phyloP scores from a whole-genome alignment of 106 monocot genomes.

The Dioscorea dumetorum region DNA sequence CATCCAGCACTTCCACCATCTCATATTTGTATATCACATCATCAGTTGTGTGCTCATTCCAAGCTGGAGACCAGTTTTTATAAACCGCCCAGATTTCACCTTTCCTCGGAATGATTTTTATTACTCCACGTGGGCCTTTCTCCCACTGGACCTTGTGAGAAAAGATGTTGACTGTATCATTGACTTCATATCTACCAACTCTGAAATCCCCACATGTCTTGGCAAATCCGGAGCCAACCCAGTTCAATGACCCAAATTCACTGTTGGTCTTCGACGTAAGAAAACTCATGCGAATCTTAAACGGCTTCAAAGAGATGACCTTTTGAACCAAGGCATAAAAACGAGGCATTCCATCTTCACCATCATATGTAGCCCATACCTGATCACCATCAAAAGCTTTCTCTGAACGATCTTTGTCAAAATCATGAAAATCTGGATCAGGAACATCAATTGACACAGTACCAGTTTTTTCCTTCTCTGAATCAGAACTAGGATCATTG shows the following conservation, averaged over 20 bases:
- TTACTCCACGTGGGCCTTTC: conserved; percentile 37
- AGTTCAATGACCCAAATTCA: conserved; percentile 48
- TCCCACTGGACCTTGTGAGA: conserved; percentile 52
- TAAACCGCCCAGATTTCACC: conserved; percentile 63
- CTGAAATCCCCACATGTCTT: conserved; percentile 59
- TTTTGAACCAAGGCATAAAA: conserved; percentile 60
- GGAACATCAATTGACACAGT: conserved; percentile 50
- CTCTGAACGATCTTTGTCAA: conserved; percentile 60
- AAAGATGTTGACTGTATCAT: conserved; percentile 39
- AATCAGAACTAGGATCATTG: conserved; percentile 4
- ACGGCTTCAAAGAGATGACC: conserved; percentile 50
- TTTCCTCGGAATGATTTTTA: conserved; percentile 37
- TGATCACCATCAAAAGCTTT: conserved; percentile 36
- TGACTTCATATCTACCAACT: conserved; percentile 37
- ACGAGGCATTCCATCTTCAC: conserved; percentile 72
- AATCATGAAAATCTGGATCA: conserved; percentile 69
- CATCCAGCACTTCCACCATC: conserved; percentile 60
- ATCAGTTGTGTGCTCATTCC: conserved; percentile 50
- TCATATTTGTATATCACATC: conserved; percentile 57
- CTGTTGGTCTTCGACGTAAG: conserved; percentile 42
- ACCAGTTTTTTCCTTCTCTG: conserved; percentile 10
- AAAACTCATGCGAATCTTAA: conserved; percentile 51
- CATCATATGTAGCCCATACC: conserved; percentile 68
- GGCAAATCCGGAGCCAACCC: conserved; percentile 52
- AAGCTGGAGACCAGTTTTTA: conserved; percentile 50